Base-by-base conservation (phyloP, 164 flowering plant genomes). In the Macadamia integrifolia region DNA sequence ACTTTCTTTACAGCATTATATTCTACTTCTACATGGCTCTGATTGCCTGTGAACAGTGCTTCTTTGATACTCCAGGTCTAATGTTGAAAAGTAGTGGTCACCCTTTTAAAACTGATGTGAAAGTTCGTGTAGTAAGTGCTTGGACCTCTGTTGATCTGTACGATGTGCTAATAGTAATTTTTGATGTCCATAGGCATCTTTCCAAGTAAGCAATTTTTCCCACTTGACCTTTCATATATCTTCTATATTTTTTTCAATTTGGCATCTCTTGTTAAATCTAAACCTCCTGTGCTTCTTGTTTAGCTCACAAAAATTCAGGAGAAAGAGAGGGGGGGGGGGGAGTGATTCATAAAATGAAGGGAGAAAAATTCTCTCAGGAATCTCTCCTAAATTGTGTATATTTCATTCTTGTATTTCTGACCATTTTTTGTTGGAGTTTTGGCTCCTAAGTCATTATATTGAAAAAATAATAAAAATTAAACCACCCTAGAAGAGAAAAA, bases 11-110 rank as follows among this genome's bases (percentile, higher is more conserved):
- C 15, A 44, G 11, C 4, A 28, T 15, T 13, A 1, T 72, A 35
- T 68, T 58, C 62, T 31, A 13, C 32, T 6, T 31, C 6, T 31
- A 6, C 29, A 49, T 17, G 48, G 1, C 50, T 50, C 70, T 78
- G 62, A 77, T 71, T 62, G 64, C 48, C 67, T 72, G 52, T 79
- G 62, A 61, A 70, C 88, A 94, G 99, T 92, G 99, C 75, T 89
- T 92, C 77, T 95, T 92, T 84, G 98, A 95, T 75, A 95, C 98
- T 12, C 98, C 99, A 69, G 99, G 99, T 40, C 81, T 95, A 42
- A 90, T 81, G 85, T 66, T 94, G 57, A 92, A 78, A 63, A 84
- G 72, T 40, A 71, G 76, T 60, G 97, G 98, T 55, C 72, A 69
- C 66, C 90, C 90, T 55, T 65, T 76, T 71, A 88, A 73, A 72